Conservation (phyloP, 768 basidiomycete genomes). For the Chlorophyllum brunneum region DNA sequence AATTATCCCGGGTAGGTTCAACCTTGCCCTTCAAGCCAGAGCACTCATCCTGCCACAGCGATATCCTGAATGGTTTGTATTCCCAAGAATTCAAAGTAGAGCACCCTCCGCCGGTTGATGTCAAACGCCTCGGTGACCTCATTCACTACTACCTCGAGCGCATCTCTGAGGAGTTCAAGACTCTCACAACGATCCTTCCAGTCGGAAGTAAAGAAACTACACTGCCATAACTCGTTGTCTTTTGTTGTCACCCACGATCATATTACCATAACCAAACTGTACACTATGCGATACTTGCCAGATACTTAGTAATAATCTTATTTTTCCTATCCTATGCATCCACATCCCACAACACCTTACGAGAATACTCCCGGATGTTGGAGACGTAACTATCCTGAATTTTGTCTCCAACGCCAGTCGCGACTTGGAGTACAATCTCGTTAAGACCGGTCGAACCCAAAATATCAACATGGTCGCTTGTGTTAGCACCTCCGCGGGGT, state of each 20-base stretch:
- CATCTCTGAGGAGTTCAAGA: slow-evolving; percentile 19
- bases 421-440: slow-evolving; percentile 88
- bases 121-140: slow-evolving; percentile 16
- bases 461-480: slow-evolving; percentile 88
- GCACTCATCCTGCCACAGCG: neutral
- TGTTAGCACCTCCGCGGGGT: slow-evolving; percentile 89
- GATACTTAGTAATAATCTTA: neutral
- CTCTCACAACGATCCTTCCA: slow-evolving; percentile 7
- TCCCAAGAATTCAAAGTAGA: slow-evolving; percentile 17
- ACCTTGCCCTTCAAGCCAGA: neutral
- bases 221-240: neutral
- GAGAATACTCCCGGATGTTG: slow-evolving; percentile 71
- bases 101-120: slow-evolving; percentile 16
- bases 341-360: slow-evolving; percentile 77
- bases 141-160: slow-evolving; percentile 22
- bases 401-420: slow-evolving; percentile 75
- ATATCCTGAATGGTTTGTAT: slow-evolving; percentile 12
- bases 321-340: slow-evolving; percentile 30
- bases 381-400: slow-evolving; percentile 70
- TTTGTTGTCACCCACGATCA: too few species aligned
- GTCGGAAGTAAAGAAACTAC: neutral
- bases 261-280: too few species aligned
- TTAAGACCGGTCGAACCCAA: slow-evolving; percentile 78
- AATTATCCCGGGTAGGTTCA: slow-evolving; percentile 1
- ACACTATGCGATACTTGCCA: too few species aligned